Base-by-base conservation (phyloP, 139 green algal species). In the Mychonastes homosphaera region DNA sequence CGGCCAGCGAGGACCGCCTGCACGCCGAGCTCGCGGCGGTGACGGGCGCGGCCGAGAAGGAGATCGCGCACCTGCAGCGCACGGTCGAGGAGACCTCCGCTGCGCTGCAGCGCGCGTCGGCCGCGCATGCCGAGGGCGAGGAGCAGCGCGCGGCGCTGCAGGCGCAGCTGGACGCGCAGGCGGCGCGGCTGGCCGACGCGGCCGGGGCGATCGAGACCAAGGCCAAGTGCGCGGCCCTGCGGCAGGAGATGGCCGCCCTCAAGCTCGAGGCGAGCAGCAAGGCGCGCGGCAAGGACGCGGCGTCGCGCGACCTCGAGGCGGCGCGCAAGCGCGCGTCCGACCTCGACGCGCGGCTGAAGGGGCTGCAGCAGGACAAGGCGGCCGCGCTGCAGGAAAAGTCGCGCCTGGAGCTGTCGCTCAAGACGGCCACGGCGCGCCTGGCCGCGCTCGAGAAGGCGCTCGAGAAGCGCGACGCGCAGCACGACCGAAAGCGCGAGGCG, bases 371-470 rank as follows among this genome's bases (percentile, higher is more conserved):
- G 46, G 46, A 19, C n/a, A n/a, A n/a, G n/a, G n/a, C n/a, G n/a
- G n/a, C 30, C 35, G 8, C 0, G n/a, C n/a, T n/a, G 6, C 53
- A 73, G 53, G 85, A 94, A 62, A 94, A 90, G 69, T 75, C 69
- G 7, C 75, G 74, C 55, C 46, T 91, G 61, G 85, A 93, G 64
- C 70, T 82, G 3, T 79, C 95, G 76, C 63, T 95, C 21, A 94
- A 89, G 68, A 56, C 58, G 41, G 47, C 76, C 21, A 63, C 69
- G 24, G 62, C 64, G 30, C 74, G 87, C 67, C 77, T 75, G 18
- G 65, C 71, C 4, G 61, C 76, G 51, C 73, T 94, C 12, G 72
- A 77, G 52, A 77, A 84, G 69, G 81, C 79, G 24, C 55, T 89
- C 35, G 81, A 83, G 58, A 83, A 82, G 66, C 75, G 77, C 64